A percentile compares a stretch with the other conserved stretches of the same genome.
phyloP scores from a whole-genome alignment of 2,329 filamentous ascomycete genomes.

The Tolypocladium tundrense region DNA sequence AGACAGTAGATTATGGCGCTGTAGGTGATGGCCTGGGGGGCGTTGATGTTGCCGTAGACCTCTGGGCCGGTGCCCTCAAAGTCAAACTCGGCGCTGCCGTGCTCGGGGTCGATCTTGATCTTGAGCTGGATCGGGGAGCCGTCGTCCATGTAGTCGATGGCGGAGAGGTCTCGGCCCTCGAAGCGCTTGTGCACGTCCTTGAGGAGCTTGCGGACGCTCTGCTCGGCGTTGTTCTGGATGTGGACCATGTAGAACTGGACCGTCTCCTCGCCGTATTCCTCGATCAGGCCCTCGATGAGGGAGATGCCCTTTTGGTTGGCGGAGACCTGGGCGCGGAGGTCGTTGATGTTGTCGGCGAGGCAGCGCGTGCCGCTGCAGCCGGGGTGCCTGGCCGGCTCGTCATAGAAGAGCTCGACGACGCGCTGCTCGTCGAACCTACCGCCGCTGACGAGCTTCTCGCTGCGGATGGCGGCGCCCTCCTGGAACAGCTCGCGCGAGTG shows the following conservation, averaged over 20 bases:
- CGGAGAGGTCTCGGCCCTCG: conserved; percentile 13
- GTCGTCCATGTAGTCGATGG: conserved; percentile 66
- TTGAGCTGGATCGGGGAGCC: conserved; percentile 68
- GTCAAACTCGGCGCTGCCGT: conserved; percentile 61
- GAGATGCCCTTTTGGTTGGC: conserved; percentile 80
- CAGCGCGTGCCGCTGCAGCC: conserved; percentile 73
- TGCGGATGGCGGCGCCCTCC: conserved; percentile 55
- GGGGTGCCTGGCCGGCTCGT: conserved; percentile 62
- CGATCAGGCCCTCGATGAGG: conserved; percentile 59
- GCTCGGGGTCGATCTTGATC: conserved; percentile 59
- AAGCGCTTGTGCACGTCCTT: conserved; percentile 7
- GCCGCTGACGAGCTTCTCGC: conserved; percentile 62
- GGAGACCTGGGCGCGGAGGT: conserved; percentile 78
- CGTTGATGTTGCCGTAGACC: conserved; percentile 22
- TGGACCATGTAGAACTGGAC: conserved; percentile 51
- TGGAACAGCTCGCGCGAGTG: conserved; percentile 56
- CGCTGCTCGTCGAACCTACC: conserved; percentile 70
- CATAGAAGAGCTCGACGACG: conserved; percentile 60
- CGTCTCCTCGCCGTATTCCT: conserved; percentile 60
- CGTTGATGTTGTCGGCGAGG: conserved; percentile 74
- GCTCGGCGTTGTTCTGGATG: conserved; percentile 32
- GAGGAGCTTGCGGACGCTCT: conserved; percentile 52
- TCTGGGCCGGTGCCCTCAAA: conserved; percentile 22
- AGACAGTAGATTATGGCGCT: conserved; percentile 76
- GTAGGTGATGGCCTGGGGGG: conserved; percentile 21